phyloP scores from a whole-genome alignment of 2,329 filamentous ascomycete genomes.

The Calonectria henricotiae region DNA sequence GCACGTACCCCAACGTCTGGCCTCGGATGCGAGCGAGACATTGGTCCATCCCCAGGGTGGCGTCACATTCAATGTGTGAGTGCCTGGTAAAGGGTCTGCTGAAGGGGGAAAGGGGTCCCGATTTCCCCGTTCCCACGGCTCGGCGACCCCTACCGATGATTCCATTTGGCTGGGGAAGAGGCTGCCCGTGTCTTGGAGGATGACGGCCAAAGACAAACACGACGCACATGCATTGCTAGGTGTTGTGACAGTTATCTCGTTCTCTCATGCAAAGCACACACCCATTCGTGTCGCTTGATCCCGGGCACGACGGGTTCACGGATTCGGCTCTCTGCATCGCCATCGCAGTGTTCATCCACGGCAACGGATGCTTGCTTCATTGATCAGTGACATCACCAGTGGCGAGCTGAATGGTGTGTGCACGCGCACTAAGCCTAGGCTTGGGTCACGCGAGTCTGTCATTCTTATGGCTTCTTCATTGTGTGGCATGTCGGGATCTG shows the following conservation, averaged over 20 bases:
- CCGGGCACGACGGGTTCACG: slow-evolving; percentile 14
- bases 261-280: slow-evolving; percentile 27
- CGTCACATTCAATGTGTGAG: slow-evolving; percentile 16
- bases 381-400: slow-evolving; percentile 35
- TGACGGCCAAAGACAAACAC: slow-evolving; percentile 13
- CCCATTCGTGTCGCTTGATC: slow-evolving; percentile 11
- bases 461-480: slow-evolving; percentile 24
- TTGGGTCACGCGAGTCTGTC: slow-evolving; percentile 35
- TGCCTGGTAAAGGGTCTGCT: not conserved
- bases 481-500: slow-evolving; percentile 14
- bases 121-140: slow-evolving; percentile 10
- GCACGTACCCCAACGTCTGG: slow-evolving; percentile 23
- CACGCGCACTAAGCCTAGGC: slow-evolving; percentile 14
- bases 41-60: slow-evolving; percentile 6
- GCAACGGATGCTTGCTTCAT: slow-evolving; percentile 26
- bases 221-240: slow-evolving; percentile 15
- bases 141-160: slow-evolving; percentile 28
- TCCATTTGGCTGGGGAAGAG: slow-evolving; percentile 26
- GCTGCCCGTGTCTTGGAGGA: slow-evolving; percentile 23
- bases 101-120: slow-evolving; percentile 10
- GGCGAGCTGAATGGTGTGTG: slow-evolving; percentile 23
- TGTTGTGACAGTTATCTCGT: slow-evolving; percentile 23
- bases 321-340: slow-evolving; percentile 19
- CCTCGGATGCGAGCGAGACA: slow-evolving; percentile 29
- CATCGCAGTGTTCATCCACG: slow-evolving; percentile 16